A percentile compares a stretch with the other conserved stretches of the same genome.
Conservation (phyloP, 176 grass and related monocot species). For the Phyllostachys edulis region DNA sequence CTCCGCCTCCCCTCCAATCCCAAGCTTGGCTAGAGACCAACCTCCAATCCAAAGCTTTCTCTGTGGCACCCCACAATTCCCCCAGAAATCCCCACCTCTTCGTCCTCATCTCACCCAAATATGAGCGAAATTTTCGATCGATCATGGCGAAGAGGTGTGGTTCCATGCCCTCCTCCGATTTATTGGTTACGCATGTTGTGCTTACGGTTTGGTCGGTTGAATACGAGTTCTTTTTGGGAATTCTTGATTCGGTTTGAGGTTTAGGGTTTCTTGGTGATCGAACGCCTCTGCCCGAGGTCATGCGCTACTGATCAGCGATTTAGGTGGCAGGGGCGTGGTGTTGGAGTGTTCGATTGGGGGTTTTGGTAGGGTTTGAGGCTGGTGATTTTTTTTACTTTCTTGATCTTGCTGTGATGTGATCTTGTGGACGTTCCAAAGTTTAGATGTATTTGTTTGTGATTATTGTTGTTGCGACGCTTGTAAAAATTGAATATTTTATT, state of each 20-base stretch:
- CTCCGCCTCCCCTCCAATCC: too few species aligned
- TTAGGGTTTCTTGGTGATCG: neutral
- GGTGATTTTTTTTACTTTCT: neutral
- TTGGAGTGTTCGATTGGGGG: neutral
- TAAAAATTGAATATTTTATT: neutral
- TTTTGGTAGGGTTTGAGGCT: constrained; percentile 22
- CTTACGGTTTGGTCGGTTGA: neutral
- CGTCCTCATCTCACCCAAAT: neutral
- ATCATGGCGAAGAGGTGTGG: constrained; percentile 2
- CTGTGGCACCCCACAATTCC: neutral
- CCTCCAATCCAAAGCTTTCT: neutral
- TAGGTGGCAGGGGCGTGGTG: neutral
- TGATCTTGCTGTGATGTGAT: neutral
- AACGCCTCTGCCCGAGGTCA: neutral
- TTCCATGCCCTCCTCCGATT: neutral
- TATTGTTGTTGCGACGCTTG: too few species aligned
- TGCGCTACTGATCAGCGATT: neutral
- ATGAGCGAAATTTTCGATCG: neutral
- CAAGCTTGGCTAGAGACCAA: neutral
- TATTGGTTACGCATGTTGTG: too few species aligned
- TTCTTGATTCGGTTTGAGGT: neutral
- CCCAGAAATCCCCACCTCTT: neutral
- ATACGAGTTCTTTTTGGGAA: neutral
- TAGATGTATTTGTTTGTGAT: too few species aligned
- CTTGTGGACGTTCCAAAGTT: too few species aligned